Evolutionary conservation across 257 asterid genomes (phyloP).

Genomic region (Linderniella brevidens): DNA sequence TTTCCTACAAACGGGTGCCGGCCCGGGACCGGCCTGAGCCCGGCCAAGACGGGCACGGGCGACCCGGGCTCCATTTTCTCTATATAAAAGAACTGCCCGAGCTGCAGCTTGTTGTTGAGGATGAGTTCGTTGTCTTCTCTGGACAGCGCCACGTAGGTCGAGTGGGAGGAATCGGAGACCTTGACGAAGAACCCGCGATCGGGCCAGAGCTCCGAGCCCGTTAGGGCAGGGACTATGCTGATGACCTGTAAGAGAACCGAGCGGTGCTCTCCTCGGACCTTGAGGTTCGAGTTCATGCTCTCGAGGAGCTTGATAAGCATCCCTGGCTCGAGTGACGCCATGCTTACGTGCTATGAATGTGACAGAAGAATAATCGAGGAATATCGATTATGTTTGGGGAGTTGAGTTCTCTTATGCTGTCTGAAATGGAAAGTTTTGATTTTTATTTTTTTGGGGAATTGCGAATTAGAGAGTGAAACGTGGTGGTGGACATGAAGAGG

Average conservation of each 20-base stretch:
- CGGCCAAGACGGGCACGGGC: conserved; percentile 55
- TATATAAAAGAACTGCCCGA: conserved; percentile 72
- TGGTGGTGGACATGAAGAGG: conserved; percentile 16
- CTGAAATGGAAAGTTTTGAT: conserved; percentile 1
- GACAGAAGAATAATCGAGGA: background rate
- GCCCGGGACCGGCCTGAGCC: conserved; percentile 68
- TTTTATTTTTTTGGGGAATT: background rate
- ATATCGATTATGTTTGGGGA: background rate
- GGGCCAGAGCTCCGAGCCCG: conserved; percentile 66
- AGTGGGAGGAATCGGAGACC: conserved; percentile 81
- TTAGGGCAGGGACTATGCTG: conserved; percentile 74
- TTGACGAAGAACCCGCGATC: conserved; percentile 79
- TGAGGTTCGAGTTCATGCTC: conserved; percentile 40
- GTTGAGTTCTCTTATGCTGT: background rate
- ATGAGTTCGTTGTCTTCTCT: conserved; percentile 58
- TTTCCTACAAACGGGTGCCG: conserved; percentile 64
- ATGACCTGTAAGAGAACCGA: conserved; percentile 60
- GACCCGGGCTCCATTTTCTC: conserved; percentile 56
- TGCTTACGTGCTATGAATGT: conserved; percentile 3
- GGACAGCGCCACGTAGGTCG: conserved; percentile 54
- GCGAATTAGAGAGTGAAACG: conserved; percentile 4
- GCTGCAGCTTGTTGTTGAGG: conserved; percentile 58
- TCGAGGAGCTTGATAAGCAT: conserved; percentile 68
- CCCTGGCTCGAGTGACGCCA: conserved; percentile 80
- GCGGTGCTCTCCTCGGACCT: conserved; percentile 58